These are phyloP conservation scores for Ceratonia siliqua DNA, from an alignment of 306 rosid species.

Conservation along the genomic window DNA sequence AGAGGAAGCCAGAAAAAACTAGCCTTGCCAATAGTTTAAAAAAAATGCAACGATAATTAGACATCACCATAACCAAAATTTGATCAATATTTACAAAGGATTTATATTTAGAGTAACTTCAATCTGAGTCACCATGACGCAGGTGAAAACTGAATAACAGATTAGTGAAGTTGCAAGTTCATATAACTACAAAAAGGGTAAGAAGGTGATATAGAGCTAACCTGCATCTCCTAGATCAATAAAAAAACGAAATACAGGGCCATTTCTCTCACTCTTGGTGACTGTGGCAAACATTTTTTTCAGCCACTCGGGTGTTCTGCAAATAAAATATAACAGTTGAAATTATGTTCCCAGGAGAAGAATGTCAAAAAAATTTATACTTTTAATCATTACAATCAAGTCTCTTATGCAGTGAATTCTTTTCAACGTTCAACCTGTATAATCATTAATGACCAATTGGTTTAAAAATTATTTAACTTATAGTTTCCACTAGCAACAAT, in stretches of 20 bases:
- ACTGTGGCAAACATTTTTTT: conserved; percentile 81
- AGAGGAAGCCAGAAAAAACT: not conserved
- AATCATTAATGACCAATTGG: not conserved
- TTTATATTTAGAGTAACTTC: not conserved
- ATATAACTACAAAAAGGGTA: not conserved
- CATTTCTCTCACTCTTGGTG: conserved; percentile 82
- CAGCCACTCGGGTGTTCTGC: conserved; percentile 94
- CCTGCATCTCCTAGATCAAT: conserved; percentile 99
- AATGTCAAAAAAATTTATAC: not conserved
- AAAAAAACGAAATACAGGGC: conserved; percentile 93
- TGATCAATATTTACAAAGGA: not conserved
- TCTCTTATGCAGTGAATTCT: conserved; percentile 1
- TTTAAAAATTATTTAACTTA: not conserved
- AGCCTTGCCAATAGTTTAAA: not conserved
- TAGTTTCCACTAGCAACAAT: not conserved
- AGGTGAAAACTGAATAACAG: conserved; percentile 4
- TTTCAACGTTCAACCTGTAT: conserved; percentile 19
- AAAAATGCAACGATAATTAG: not conserved
- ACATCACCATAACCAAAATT: not conserved
- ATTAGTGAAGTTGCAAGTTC: conserved; percentile 1
- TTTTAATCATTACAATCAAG: conserved; percentile 14
- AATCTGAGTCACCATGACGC: conserved; percentile 7
- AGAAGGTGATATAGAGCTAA: conserved; percentile 31
- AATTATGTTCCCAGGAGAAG: conserved; percentile 8
- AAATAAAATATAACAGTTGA: conserved; percentile 28